Conservation (phyloP, 2,329 filamentous ascomycete species). For the Phaeosphaeria sp. region DNA sequence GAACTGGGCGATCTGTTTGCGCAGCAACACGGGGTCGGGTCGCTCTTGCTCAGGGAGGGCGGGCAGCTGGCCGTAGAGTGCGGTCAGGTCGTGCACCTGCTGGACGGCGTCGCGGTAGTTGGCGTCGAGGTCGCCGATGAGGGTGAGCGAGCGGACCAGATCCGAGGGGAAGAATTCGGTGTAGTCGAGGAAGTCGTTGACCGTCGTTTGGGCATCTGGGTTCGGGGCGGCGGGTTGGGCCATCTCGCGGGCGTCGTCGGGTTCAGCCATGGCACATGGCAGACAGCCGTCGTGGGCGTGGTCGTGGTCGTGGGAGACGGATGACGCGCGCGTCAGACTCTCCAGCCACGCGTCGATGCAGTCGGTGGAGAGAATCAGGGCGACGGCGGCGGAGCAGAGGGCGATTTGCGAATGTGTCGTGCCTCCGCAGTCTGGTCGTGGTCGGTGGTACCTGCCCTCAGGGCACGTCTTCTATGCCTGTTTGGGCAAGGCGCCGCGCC, state of each 20-base stretch:
- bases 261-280: constrained; percentile 49
- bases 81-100: constrained; percentile 57
- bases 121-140: constrained; percentile 62
- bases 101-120: constrained; percentile 53
- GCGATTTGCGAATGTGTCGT: constrained; percentile 10
- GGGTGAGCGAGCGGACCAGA: constrained; percentile 66
- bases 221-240: constrained; percentile 56
- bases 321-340: constrained; percentile 47
- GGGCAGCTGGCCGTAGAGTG: constrained; percentile 59
- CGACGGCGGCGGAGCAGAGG: constrained; percentile 27
- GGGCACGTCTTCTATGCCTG: not conserved
- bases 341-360: constrained; percentile 49
- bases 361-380: constrained; percentile 35
- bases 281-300: constrained; percentile 31
- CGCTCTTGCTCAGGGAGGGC: constrained; percentile 55
- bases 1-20: constrained; percentile 63
- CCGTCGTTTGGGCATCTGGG: constrained; percentile 69
- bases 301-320: constrained; percentile 24
- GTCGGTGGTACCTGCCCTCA: not conserved
- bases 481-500: not conserved
- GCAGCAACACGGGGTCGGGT: constrained; percentile 60
- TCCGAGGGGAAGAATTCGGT: constrained; percentile 73
- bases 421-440: not conserved
- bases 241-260: constrained; percentile 39
- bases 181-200: constrained; percentile 73